Evolutionary conservation across 1,284 basidiomycete species (phyloP).

Genomic region (Termitomyces sp.): DNA sequence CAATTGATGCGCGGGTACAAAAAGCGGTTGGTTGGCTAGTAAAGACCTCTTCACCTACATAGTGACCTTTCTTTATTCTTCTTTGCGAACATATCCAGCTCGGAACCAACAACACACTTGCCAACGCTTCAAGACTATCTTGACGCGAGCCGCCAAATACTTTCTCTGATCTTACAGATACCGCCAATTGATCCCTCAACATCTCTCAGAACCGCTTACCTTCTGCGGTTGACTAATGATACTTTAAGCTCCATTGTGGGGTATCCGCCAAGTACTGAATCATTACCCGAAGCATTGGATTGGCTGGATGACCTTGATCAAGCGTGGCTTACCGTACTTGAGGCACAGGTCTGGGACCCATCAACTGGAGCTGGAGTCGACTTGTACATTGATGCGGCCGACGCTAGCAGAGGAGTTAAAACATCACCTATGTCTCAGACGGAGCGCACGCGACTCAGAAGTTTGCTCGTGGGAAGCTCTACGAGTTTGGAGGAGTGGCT

Average conservation of each 20-base stretch:
- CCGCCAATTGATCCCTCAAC: conserved; percentile 66
- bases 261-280: conserved; percentile 41
- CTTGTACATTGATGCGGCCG: conserved; percentile 34
- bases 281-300: conserved; percentile 48
- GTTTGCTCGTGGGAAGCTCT: conserved; percentile 55
- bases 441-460: conserved; percentile 59
- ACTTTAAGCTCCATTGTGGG: conserved; percentile 52
- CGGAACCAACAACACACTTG: conserved; percentile 45
- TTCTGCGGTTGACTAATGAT: conserved; percentile 69
- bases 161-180: conserved; percentile 57
- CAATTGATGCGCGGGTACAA: conserved; percentile 62
- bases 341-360: conserved; percentile 59
- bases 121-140: conserved; percentile 56
- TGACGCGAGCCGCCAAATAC: conserved; percentile 44
- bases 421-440: conserved; percentile 56
- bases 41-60: not conserved
- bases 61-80: conserved; percentile 4
- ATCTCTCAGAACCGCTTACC: conserved; percentile 53
- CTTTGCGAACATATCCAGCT: conserved; percentile 28
- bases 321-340: conserved; percentile 63
- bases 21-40: conserved; percentile 51
- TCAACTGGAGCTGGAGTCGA: conserved; percentile 41
- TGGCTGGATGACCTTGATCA: conserved; percentile 67
- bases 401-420: conserved; percentile 23
- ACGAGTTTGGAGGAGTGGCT: conserved; percentile 67